phyloP scores from a whole-genome alignment of 2,329 filamentous ascomycete genomes.

The Alternaria arborescens region DNA sequence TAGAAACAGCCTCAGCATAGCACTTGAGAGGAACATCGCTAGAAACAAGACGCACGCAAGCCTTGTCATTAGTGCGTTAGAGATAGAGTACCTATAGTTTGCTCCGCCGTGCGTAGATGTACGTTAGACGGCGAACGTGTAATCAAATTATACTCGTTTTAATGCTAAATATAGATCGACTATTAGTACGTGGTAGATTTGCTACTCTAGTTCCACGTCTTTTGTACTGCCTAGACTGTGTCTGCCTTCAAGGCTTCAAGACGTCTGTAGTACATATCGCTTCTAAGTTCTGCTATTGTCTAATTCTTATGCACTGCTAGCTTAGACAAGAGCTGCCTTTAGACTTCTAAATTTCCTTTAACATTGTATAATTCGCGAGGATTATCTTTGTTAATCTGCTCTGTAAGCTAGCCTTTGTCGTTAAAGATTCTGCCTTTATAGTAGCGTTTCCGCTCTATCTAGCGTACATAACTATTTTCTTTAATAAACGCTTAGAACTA shows the following conservation, averaged over 20 bases:
- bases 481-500: not conserved
- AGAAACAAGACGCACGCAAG: no score
- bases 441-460: not conserved
- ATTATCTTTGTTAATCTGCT: not conserved
- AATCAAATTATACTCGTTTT: no score
- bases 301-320: constrained; percentile 17
- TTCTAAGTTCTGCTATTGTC: constrained; percentile 3
- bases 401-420: constrained; percentile 1
- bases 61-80: no score
- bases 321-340: constrained; percentile 16
- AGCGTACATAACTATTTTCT: not conserved
- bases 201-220: no score
- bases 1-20: no score
- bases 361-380: constrained; percentile 4
- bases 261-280: not conserved
- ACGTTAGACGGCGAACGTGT: no score
- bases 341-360: constrained; percentile 13
- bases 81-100: no score
- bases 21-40: no score
- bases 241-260: constrained; percentile 1
- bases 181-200: no score
- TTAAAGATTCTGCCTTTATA: constrained; percentile 11
- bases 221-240: no score
- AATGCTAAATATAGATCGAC: no score
- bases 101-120: no score